phyloP scores from a whole-genome alignment of 2,329 filamentous ascomycete genomes.

The Fusarium longipes region DNA sequence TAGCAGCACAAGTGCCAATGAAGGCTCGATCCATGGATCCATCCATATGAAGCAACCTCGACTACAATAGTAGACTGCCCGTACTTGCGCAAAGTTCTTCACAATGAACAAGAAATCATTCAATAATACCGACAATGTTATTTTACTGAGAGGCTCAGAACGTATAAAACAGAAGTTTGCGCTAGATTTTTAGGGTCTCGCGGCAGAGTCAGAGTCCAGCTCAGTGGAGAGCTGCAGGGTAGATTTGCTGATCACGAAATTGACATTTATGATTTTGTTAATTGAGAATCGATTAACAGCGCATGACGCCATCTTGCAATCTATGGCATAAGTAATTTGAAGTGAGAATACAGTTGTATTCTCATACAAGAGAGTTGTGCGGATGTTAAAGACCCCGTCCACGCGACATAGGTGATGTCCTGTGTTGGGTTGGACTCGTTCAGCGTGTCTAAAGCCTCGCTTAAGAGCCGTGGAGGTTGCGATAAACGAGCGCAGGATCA shows the following conservation, averaged over 20 bases:
- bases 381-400: background rate
- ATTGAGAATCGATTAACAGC: background rate
- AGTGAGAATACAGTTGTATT: background rate
- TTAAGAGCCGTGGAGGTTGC: background rate
- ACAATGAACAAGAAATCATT: too few relatives aligned
- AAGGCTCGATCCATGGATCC: too few relatives aligned
- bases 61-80: too few relatives aligned
- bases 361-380: background rate
- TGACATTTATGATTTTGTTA: background rate
- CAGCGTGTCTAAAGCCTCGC: background rate
- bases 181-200: slow-evolving; percentile 22
- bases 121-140: background rate
- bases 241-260: background rate
- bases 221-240: slow-evolving; percentile 14
- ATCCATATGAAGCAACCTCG: background rate
- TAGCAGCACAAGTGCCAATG: background rate
- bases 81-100: rapidly evolving
- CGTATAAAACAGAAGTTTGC: slow-evolving; percentile 4
- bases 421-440: too few relatives aligned
- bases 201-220: background rate
- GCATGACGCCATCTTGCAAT: too few relatives aligned
- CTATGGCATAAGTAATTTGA: too few relatives aligned
- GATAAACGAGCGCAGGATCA: background rate
- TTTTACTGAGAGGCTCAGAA: background rate
- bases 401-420: background rate